Percentiles rank a stretch among this genome's conserved stretches.
These are phyloP conservation scores for Insectozyma bohioensis DNA, from an alignment of 1,139 yeast species.

Conservation along the genomic window DNA sequence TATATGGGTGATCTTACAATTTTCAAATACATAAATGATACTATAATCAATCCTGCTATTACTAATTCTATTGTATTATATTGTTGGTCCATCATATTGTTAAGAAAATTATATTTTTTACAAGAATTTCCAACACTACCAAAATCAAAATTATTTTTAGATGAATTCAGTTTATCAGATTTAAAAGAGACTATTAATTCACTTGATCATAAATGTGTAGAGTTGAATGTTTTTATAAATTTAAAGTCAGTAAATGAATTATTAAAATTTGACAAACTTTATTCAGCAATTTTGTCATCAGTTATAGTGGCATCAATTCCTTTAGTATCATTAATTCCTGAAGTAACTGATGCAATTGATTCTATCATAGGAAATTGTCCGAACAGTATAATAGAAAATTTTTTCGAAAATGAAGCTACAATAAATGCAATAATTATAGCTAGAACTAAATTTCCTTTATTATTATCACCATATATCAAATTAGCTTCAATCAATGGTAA, in stretches of 20 bases:
- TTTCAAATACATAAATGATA: conserved; percentile 40
- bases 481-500: conserved; percentile 63
- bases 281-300: conserved; percentile 58
- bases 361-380: conserved; percentile 56
- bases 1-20: conserved; percentile 45
- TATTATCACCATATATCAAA: conserved; percentile 60
- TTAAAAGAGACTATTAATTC: conserved; percentile 21
- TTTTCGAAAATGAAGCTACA: conserved; percentile 57
- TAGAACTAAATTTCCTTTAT: conserved; percentile 75
- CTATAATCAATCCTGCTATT: conserved; percentile 24
- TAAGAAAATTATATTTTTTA: conserved; percentile 51
- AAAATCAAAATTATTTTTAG: conserved; percentile 14
- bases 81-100: conserved; percentile 70
- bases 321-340: conserved; percentile 57
- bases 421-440: conserved; percentile 57
- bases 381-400: conserved; percentile 51
- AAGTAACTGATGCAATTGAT: conserved; percentile 51
- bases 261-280: conserved; percentile 52
- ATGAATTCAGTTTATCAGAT: conserved; percentile 16
- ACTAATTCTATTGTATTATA: conserved; percentile 54
- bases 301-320: conserved; percentile 63
- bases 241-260: conserved; percentile 42
- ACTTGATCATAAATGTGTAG: conserved; percentile 47
- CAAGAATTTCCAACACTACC: conserved; percentile 30
- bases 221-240: conserved; percentile 47